Evolutionary conservation across 179 eudicot genomes (phyloP).

Genomic region (Amaranthus tricolor): DNA sequence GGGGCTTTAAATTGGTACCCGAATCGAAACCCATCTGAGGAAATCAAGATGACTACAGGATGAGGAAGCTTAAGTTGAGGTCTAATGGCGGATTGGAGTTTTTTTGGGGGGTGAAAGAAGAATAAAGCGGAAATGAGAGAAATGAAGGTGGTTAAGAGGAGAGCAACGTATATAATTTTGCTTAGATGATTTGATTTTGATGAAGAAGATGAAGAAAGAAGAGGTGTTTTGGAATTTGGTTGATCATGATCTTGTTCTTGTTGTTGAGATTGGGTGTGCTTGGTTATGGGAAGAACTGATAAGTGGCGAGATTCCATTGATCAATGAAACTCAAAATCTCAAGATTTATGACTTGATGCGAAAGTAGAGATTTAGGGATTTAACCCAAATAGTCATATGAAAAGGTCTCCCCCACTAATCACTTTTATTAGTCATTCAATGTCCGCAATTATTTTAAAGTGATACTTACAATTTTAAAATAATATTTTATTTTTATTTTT

Average conservation of each 20-base stretch:
- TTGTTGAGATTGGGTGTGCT: conserved; percentile 21
- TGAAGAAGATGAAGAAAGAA: conserved; percentile 37
- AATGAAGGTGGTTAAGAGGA: conserved; percentile 38
- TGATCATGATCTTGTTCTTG: conserved; percentile 24
- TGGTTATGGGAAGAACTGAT: neutral
- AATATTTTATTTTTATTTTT: too few species aligned
- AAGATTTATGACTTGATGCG: too few species aligned
- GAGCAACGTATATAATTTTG: conserved; percentile 29
- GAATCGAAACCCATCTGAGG: conserved; percentile 86
- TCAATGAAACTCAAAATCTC: too few species aligned
- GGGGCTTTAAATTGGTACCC: conserved; percentile 80
- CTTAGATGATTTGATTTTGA: conserved; percentile 10
- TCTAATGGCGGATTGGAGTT: conserved; percentile 13
- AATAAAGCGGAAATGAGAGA: conserved; percentile 43
- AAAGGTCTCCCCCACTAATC: too few species aligned
- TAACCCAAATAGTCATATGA: too few species aligned
- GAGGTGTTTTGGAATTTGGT: conserved; percentile 44
- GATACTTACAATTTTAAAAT: too few species aligned
- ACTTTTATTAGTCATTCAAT: too few species aligned
- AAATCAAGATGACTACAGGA: conserved; percentile 62
- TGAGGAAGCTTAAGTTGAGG: conserved; percentile 44
- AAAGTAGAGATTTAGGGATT: too few species aligned
- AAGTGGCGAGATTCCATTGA: conserved; percentile 2
- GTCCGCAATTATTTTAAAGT: too few species aligned
- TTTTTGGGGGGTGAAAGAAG: conserved; percentile 34